Conservation (phyloP, 2,329 filamentous ascomycete genomes). For the Thielaviopsis populi region DNA sequence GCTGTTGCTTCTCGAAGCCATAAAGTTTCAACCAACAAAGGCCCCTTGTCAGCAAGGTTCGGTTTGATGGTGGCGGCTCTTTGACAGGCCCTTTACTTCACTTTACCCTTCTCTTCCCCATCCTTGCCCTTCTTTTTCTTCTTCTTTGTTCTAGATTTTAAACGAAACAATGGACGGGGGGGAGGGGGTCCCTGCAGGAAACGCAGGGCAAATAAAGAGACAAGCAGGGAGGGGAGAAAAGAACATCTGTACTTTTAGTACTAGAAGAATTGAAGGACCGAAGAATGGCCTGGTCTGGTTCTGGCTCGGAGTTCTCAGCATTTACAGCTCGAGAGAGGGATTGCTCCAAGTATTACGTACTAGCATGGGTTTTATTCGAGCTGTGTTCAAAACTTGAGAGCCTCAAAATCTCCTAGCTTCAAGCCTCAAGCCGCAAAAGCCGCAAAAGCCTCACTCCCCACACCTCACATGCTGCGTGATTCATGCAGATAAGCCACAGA, state of each 20-base stretch:
- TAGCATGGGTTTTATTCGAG: not conserved
- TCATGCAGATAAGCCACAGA: not conserved
- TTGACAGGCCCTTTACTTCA: not conserved
- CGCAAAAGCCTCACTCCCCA: not conserved
- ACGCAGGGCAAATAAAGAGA: not conserved
- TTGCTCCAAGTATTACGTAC: not conserved
- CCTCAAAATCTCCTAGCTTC: too few species aligned
- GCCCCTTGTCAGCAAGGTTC: not conserved
- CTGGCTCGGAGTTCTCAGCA: not conserved
- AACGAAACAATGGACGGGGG: not conserved
- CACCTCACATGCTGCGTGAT: too few species aligned
- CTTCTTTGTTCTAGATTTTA: not conserved
- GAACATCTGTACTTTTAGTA: not conserved
- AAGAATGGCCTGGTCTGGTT: not conserved
- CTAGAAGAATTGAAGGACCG: not conserved
- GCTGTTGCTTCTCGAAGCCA: not conserved
- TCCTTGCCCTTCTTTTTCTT: not conserved
- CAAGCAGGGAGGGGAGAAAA: not conserved
- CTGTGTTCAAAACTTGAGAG: not conserved
- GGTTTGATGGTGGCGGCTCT: not conserved
- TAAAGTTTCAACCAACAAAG: not conserved
- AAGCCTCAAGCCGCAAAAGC: not conserved
- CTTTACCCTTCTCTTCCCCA: too few species aligned
- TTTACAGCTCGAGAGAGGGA: not conserved
- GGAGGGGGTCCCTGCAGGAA: not conserved